A percentile compares a stretch with the other conserved stretches of the same genome.
phyloP scores from a whole-genome alignment of 176 grass and related monocot species.

The maize (Zea mays) region Zm-B73-REFERENCE-NAM-5.0 NC_050099.1:245739501-245740000 shows the following conservation, averaged over 20 bases:
- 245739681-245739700: neutral
- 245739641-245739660: neutral
- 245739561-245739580: no score
- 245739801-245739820: neutral
- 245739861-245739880: neutral
- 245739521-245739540: neutral
- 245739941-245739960: slow-evolving; percentile 84
- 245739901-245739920: neutral
- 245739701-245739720: neutral
- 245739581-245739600: neutral
- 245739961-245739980: slow-evolving; percentile 73
- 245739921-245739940: neutral
- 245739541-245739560: neutral
- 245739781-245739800: neutral
- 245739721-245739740: neutral
- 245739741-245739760: neutral
- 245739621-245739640: neutral
- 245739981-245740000: neutral
- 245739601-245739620: neutral
- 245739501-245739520: neutral
- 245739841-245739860: neutral
- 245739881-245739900: neutral
- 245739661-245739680: neutral
- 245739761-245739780: neutral
- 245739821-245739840: neutral